Evolutionary conservation across 106 monocot genomes (phyloP), one percentile per base, ranked within the genome.

Genomic region (Cymbidium sinense): DNA sequence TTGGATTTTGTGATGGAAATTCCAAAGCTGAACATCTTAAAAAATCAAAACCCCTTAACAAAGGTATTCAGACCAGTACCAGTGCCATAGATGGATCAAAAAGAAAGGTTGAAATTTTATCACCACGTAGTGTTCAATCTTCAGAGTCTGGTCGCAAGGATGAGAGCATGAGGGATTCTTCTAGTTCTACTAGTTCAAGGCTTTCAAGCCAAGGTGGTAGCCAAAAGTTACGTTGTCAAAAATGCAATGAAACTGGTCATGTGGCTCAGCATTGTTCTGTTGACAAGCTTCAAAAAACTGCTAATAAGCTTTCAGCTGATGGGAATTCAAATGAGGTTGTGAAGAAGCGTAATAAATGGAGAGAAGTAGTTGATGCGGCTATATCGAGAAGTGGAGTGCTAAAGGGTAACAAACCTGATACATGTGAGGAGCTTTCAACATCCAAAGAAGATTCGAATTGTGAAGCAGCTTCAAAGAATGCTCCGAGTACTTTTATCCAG

Each of bases 171-270:
- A 89, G 82, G 75, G 87, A 90, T 34, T 50, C 62, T 69, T 39
- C 44, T 17, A 77, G 64, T 36, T 30, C 43, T 30, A 73, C 71
- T 19, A 44, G 54, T 77, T 81, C 77, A 70, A 84, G 82, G 61
- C 78, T 13, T 31, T 28, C 50, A 34, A 72, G 50, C 83, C 75
- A 75, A 43, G 28, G 61, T 50, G 43, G 70, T 28, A 74, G 21
- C 69, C 73, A 81, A 64, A 37, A 73, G 47, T 33, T 81, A 31
- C 83, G 82, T n/a, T 90, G 87, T 62, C 90, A 87, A 73, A 87
- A 39, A 81, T 90, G 88, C 80, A 92, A 92, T 81, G 95, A 92
- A 80, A 77, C 82, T 47, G 92, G 88, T 20, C 90, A 88, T 81
- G n/a, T 83, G 20, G 86, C 85, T 58, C 88, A 95, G 70, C 84